These are phyloP conservation scores for Seiridium unicorne DNA, from an alignment of 2,329 filamentous ascomycete genomes.

Conservation along the genomic window DNA sequence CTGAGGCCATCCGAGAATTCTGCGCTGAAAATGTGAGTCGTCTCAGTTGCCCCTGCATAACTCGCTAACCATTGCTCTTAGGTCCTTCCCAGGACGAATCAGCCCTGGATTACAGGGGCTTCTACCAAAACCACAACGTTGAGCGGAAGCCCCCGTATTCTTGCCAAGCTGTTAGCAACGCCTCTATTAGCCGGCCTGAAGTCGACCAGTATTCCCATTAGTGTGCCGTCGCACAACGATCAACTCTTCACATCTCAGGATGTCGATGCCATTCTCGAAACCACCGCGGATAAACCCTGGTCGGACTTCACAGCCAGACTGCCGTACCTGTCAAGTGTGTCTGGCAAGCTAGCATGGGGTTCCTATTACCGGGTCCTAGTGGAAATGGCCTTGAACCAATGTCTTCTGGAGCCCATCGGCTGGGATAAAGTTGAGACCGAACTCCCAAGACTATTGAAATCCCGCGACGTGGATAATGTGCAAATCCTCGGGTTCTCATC, in stretches of 20 bases:
- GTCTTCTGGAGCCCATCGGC: constrained; percentile 38
- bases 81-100: background rate
- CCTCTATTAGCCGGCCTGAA: constrained; percentile 13
- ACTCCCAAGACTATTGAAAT: constrained; percentile 40
- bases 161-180: constrained; percentile 4
- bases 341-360: background rate
- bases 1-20: background rate
- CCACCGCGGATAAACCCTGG: background rate
- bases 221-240: constrained; percentile 25
- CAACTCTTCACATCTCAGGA: constrained; percentile 24
- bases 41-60: background rate
- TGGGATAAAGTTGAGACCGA: constrained; percentile 44
- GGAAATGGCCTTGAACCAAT: constrained; percentile 14
- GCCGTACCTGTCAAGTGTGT: constrained; percentile 14
- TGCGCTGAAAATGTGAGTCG: background rate
- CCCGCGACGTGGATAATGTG: constrained; percentile 7
- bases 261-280: constrained; percentile 12
- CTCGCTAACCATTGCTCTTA: background rate
- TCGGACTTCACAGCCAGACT: background rate
- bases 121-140: background rate
- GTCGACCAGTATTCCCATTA: constrained; percentile 37
- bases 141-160: background rate
- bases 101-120: background rate
- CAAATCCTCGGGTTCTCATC: background rate
- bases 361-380: constrained; percentile 12